Conservation (phyloP, 1,284 basidiomycete species). For the Leccinum colubrinum region DNA sequence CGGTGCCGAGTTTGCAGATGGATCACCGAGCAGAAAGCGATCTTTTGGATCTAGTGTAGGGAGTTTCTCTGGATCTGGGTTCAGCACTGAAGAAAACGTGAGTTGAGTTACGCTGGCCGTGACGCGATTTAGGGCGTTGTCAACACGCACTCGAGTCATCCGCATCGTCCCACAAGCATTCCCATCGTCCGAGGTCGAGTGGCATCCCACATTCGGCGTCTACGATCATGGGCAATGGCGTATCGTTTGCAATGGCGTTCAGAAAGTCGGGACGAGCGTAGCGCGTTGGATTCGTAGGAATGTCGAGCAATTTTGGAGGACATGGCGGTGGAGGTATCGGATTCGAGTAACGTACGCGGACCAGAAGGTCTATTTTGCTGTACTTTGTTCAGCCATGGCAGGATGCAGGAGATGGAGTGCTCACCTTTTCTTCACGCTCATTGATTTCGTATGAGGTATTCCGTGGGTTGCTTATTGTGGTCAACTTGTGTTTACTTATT, state of each 20-base stretch:
- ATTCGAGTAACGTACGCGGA: slow-evolving; percentile 90
- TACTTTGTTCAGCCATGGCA: neutral
- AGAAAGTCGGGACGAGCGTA: slow-evolving; percentile 86
- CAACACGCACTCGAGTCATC: slow-evolving; percentile 60
- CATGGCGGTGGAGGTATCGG: slow-evolving; percentile 92
- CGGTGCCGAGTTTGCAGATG: slow-evolving; percentile 43
- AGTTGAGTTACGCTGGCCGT: neutral
- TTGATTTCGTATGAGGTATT: slow-evolving; percentile 7
- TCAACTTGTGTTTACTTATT: slow-evolving; percentile 6
- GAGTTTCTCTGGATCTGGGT: slow-evolving; percentile 60
- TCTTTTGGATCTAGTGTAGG: slow-evolving; percentile 74
- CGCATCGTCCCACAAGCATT: slow-evolving; percentile 76
- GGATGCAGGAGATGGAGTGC: neutral
- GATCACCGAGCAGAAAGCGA: slow-evolving; percentile 63
- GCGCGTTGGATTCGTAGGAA: slow-evolving; percentile 82
- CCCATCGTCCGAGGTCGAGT: slow-evolving; percentile 79
- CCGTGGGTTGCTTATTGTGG: slow-evolving; percentile 8
- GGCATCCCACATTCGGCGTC: slow-evolving; percentile 96
- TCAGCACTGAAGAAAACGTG: slow-evolving; percentile 47
- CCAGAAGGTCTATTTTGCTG: slow-evolving; percentile 84
- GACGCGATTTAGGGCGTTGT: neutral
- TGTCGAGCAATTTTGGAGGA: slow-evolving; percentile 89
- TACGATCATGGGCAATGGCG: slow-evolving; percentile 88
- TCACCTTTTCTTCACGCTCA: slow-evolving; percentile 36
- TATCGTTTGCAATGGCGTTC: slow-evolving; percentile 74